Evolutionary conservation across 2,329 filamentous ascomycete species (phyloP), one percentile per base, ranked within the genome.

Genomic region (Pyrenophora tritici-repentis): DNA sequence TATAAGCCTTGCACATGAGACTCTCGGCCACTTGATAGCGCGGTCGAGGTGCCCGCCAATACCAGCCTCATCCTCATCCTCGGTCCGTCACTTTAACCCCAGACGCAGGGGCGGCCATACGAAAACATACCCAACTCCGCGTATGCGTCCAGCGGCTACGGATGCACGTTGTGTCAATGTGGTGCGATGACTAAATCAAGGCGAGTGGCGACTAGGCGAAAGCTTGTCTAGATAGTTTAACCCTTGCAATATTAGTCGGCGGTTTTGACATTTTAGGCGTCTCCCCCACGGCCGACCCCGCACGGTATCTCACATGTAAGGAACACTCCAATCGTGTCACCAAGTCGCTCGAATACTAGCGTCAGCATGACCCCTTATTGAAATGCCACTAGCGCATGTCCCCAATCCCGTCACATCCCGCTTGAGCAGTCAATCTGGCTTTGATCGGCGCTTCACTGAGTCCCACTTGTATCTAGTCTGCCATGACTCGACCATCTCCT

Each of bases 141-240:
- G 53, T 56, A 41, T 53, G 41, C 40, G 39, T 40, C 34, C 16
- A 17, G 55, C 36, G 34, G 26, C 33, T 40, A 45, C 42, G 46
- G 39, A 29, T 38, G 22, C 43, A 37, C 34, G 31, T 53, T 52
- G 58, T 50, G 50, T 34, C n/a, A 50, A 42, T 53, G 42, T 29
- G 39, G 57, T 34, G 53, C 59, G 47, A 34, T 39, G 55, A 56
- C 58, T 50, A 53, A 34, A 42, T 46, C 40, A 50, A 62, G 50
- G 20, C 34, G 42, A 52, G 42, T 55, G 50, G 20, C 34, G 42
- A 52, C 42, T 55, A 61, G 52, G 60, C 38, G 38, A 56, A 67
- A 60, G 64, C 60, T 67, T 63, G 38, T 57, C 34, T 18, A n/a
- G 18, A 29, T 42, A n/a, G n/a, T n/a, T n/a, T n/a, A 34, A 54